Base-by-base conservation (phyloP, 2,329 filamentous ascomycete species). In the Microdochium nivale region DNA sequence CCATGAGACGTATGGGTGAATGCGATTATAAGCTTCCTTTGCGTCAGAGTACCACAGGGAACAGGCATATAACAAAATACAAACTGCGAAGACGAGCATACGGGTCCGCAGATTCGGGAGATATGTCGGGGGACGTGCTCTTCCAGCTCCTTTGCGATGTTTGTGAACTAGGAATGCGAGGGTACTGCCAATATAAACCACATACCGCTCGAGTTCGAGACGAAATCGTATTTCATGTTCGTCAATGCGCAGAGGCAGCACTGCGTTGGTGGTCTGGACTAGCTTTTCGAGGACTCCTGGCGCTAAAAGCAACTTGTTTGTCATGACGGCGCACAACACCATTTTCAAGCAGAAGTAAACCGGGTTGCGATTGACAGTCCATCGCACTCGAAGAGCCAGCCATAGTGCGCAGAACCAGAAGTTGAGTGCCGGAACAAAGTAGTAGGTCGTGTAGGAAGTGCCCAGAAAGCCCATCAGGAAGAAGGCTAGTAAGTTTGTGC, bases 371-470 rank as follows among this genome's bases (percentile, higher is more conserved):
- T 82, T 82, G 54, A 64, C 61, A 25, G 59, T 57, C 3, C 63
- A 63, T 32, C 67, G 68, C 19, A 74, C 59, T 19, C 69, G 65
- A 52, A 84, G 66, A 3, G 78, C 81, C 27, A 67, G 55, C 59
- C 74, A 84, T n/a, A 80, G 67, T 23, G 82, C 65, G 5, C 81
- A 55, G 59, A 83, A 86, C 79, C 81, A 86, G 60, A 84, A 82
- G 48, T 73, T 81, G 37, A 78, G 70, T 1, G 83, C 67, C 1
- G 79, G 75, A 0, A 79, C 73, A 57, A 84, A 82, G 62, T 81
- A 79, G 62, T 85, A 84, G 25, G 75, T 71, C 25, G 71, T 63
- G 62, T 80, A 84, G 32, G 73, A 68, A 2, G 77, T 82, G 24
- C 70, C 66, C 75, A 84, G 79, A 55, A 79, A 68, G 23, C 79